These are phyloP conservation scores for Paramecium biaurelia DNA, from an alignment of 73 alveolate genomes.

Conservation along the genomic window DNA sequence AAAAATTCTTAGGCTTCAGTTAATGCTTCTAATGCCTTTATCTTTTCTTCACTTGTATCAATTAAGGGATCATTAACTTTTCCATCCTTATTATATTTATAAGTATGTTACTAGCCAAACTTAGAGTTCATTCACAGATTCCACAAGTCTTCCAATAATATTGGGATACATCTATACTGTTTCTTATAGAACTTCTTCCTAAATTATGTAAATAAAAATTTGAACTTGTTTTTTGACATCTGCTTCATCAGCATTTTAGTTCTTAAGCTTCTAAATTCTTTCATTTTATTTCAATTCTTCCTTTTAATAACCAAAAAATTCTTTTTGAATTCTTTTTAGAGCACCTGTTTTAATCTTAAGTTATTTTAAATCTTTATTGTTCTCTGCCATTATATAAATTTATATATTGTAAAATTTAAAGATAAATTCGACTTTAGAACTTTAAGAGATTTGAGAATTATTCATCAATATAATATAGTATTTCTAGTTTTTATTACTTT, in stretches of 20 bases:
- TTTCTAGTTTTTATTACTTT: neutral
- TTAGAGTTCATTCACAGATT: conserved; percentile 31
- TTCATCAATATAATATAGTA: neutral
- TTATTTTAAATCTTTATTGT: conserved; percentile 31
- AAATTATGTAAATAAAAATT: neutral
- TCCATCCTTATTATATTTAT: neutral
- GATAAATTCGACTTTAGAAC: neutral
- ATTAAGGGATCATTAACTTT: conserved; percentile 2
- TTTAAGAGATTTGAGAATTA: neutral
- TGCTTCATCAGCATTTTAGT: conserved; percentile 38
- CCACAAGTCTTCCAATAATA: conserved; percentile 42
- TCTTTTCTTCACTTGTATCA: conserved; percentile 37
- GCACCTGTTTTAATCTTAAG: conserved; percentile 33
- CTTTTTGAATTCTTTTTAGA: conserved; percentile 31
- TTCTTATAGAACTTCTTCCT: conserved; percentile 55
- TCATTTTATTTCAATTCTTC: conserved; percentile 28
- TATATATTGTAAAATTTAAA: neutral
- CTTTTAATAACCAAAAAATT: conserved; percentile 15
- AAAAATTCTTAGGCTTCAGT: conserved; percentile 3
- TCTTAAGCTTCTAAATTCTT: conserved; percentile 19
- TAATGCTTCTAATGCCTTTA: neutral
- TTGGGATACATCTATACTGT: conserved; percentile 39
- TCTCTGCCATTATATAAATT: conserved; percentile 31
- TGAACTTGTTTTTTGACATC: conserved; percentile 37
- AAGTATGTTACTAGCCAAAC: neutral